Base-by-base conservation (phyloP, 2,329 filamentous ascomycete species). In the Hypoxylon sp. region DNA sequence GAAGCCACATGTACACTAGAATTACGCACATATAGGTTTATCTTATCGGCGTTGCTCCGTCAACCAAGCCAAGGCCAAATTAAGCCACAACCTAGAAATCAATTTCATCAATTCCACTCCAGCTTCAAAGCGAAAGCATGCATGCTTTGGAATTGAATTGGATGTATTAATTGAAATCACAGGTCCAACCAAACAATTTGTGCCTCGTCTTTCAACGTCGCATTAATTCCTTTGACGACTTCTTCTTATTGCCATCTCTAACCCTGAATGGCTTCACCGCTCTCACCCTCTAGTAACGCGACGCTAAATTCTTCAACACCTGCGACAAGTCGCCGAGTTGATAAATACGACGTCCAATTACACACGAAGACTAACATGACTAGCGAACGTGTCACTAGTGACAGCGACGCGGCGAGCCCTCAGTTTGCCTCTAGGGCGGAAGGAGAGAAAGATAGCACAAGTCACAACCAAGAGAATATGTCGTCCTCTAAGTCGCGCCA, bases 401-500 rank as follows among this genome's bases (percentile, higher is more conserved):
- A 57, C n/a, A 39, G 56, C 47, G 48, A 63, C 32, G 39, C 25
- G 2, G 47, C 46, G 2, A 72, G 64, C 30, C 68, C 71, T 6
- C 60, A 62, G 29, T 58, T 67, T 51, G 34, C 69, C 32, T 62
- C 71, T 25, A 65, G 63, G 37, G 39, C 63, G 25, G 54, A 62
- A 5, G 68, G 70, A 12, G 68, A 67, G 2, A 53, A 37, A 23
- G 46, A 62, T 12, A 52, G 30, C 11, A 51, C 32, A 11, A 47
- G 39, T 30, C 58, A 65, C 32, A 80, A 80, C 66, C 80, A 85
- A 71, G 82, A 86, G 74, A 83, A 86, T 74, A 68, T 79, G 37
- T 82, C 81, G 43, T 81, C 83, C 9, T 78, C 79, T 51, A 85
- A 85, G 71, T 74, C 78, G 68, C 82, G 84, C 50, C 82, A 84